Evolutionary conservation across 1,284 basidiomycete species (phyloP).

Genomic region (Trametes hirsuta): DNA sequence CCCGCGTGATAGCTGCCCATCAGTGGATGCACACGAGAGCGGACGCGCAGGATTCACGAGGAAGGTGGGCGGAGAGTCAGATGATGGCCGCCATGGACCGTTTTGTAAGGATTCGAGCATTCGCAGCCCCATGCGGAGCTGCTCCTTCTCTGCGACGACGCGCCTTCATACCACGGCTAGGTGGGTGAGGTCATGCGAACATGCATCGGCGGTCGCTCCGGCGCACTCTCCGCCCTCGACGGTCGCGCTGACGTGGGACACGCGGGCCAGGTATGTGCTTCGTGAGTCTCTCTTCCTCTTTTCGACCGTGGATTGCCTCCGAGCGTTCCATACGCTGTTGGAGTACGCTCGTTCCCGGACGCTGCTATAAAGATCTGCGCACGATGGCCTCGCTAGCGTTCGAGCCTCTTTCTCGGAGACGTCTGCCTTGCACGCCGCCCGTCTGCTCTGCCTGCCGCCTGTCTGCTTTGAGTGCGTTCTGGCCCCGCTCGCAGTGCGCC

Average conservation of each 20-base stretch:
- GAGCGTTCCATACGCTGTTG: slow-evolving; percentile 6
- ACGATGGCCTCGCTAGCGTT: neutral
- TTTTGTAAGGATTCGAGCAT: neutral
- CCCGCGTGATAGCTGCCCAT: slow-evolving; percentile 12
- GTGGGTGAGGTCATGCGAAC: neutral
- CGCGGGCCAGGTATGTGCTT: neutral
- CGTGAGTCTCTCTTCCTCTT: too few relatives aligned
- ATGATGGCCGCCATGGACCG: slow-evolving; percentile 4
- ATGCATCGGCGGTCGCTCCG: neutral
- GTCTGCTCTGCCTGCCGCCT: neutral
- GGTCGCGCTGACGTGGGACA: neutral
- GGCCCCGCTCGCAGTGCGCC: neutral
- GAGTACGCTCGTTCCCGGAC: neutral
- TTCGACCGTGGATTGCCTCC: slow-evolving; percentile 1
- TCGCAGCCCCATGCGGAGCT: neutral
- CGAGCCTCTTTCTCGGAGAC: neutral
- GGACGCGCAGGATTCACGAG: slow-evolving; percentile 2
- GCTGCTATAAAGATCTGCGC: neutral
- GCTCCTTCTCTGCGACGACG: too few relatives aligned
- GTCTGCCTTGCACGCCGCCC: neutral
- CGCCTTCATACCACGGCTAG: too few relatives aligned
- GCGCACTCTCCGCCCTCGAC: neutral
- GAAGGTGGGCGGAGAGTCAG: slow-evolving; percentile 4
- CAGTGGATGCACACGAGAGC: slow-evolving; percentile 9
- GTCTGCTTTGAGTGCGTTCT: neutral